Evolutionary conservation across 306 rosid species (phyloP).

Genomic region (Cicer chorassanicum): DNA sequence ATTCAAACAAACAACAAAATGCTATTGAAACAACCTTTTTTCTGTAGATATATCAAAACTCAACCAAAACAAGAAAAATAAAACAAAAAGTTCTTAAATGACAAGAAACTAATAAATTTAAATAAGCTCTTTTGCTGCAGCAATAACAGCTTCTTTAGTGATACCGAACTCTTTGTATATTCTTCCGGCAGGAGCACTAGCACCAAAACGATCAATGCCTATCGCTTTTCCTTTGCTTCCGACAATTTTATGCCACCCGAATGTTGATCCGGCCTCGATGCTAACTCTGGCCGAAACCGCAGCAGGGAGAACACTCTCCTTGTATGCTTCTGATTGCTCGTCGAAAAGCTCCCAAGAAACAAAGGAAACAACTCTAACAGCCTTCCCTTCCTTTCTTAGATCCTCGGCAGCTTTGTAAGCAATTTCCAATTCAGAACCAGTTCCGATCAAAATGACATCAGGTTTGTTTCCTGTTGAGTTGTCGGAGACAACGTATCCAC

Average conservation of each 20-base stretch:
- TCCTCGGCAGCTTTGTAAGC: constrained; percentile 89
- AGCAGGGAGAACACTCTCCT: constrained; percentile 91
- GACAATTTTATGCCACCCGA: constrained; percentile 89
- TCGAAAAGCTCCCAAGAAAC: constrained; percentile 94
- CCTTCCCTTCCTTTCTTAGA: constrained; percentile 89
- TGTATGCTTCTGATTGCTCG: constrained; percentile 86
- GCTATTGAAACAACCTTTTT: constrained; percentile 47
- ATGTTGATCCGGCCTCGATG: constrained; percentile 95
- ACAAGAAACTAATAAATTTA: constrained; percentile 45
- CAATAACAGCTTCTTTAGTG: constrained; percentile 91
- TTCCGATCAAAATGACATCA: constrained; percentile 88
- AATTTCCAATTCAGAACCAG: constrained; percentile 97
- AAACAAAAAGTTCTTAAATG: constrained; percentile 32
- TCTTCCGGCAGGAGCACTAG: constrained; percentile 95
- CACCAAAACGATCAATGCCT: constrained; percentile 91
- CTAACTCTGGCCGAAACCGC: constrained; percentile 95
- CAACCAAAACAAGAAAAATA: constrained; percentile 29
- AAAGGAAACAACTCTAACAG: constrained; percentile 86
- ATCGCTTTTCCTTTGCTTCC: constrained; percentile 90
- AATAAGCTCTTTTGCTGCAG: constrained; percentile 73
- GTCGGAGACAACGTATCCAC: constrained; percentile 86
- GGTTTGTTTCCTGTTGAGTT: constrained; percentile 94
- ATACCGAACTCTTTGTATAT: constrained; percentile 91
- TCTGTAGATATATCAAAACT: constrained; percentile 43
- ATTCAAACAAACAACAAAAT: constrained; percentile 53